These are phyloP conservation scores for Pseudopithomyces maydicus DNA, from an alignment of 2,329 filamentous ascomycete species.

Conservation along the genomic window DNA sequence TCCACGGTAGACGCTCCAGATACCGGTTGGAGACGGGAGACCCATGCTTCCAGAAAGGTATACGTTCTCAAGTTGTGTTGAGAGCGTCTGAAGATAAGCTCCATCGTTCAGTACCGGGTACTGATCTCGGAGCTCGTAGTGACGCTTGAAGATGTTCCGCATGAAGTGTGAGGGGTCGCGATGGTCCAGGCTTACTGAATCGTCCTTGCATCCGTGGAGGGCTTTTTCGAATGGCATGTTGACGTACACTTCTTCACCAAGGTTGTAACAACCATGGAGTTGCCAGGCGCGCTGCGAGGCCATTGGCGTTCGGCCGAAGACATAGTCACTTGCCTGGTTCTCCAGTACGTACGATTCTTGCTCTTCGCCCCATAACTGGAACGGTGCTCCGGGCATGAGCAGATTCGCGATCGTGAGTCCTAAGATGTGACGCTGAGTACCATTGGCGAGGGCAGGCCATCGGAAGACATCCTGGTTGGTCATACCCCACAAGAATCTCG, in stretches of 20 bases:
- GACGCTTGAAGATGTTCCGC: slow-evolving; percentile 64
- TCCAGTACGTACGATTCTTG: slow-evolving; percentile 69
- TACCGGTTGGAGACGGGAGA: slow-evolving; percentile 33
- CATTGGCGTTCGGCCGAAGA: slow-evolving; percentile 69
- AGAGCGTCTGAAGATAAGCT: slow-evolving; percentile 59
- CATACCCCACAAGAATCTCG: slow-evolving; percentile 67
- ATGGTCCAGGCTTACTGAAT: slow-evolving; percentile 63
- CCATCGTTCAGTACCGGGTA: slow-evolving; percentile 66
- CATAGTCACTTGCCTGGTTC: slow-evolving; percentile 67
- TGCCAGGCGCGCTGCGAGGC: slow-evolving; percentile 67
- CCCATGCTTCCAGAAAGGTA: slow-evolving; percentile 27
- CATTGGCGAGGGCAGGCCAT: slow-evolving; percentile 64
- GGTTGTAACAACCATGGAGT: slow-evolving; percentile 66
- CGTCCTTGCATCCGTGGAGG: slow-evolving; percentile 61
- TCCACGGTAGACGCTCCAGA: slow-evolving; percentile 65
- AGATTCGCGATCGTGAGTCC: slow-evolving; percentile 64
- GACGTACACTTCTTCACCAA: slow-evolving; percentile 62
- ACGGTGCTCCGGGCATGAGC: slow-evolving; percentile 64
- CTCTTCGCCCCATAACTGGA: slow-evolving; percentile 69
- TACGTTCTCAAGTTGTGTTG: slow-evolving; percentile 55
- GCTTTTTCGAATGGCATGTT: slow-evolving; percentile 62
- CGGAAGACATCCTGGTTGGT: slow-evolving; percentile 71
- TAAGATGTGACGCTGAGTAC: slow-evolving; percentile 62
- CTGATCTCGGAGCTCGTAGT: slow-evolving; percentile 63
- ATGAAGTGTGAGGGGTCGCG: slow-evolving; percentile 66